phyloP scores from a whole-genome alignment of 306 rosid species.

The Gastrolobium bilobum region DNA sequence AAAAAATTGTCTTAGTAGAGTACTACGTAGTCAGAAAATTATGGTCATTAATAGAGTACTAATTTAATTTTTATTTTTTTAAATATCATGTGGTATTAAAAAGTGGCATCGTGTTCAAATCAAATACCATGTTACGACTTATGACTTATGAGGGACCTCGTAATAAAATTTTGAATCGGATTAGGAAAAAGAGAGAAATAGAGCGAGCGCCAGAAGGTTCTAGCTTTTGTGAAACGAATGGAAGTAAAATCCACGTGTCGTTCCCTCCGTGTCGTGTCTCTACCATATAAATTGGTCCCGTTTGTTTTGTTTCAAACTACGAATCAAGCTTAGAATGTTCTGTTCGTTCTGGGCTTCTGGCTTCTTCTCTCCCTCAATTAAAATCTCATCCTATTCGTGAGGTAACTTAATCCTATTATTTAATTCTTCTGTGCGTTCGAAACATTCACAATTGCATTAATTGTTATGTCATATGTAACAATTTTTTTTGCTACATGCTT shows the following conservation, averaged over 20 bases:
- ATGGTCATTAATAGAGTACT: too few relatives aligned
- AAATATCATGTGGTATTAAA: too few relatives aligned
- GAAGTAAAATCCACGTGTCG: conserved; percentile 47
- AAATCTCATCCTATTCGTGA: background rate
- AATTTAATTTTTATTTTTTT: too few relatives aligned
- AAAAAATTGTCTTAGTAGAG: too few relatives aligned
- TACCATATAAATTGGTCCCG: conserved; percentile 8
- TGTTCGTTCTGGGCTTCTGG: background rate
- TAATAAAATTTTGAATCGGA: too few relatives aligned
- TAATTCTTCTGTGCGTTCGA: background rate
- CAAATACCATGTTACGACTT: too few relatives aligned
- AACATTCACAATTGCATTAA: background rate
- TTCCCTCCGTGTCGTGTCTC: background rate
- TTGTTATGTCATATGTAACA: too few relatives aligned
- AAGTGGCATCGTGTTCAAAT: too few relatives aligned
- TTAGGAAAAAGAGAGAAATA: background rate
- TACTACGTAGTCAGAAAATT: too few relatives aligned
- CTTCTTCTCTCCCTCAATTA: conserved; percentile 1
- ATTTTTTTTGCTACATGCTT: background rate
- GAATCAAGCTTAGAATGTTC: background rate
- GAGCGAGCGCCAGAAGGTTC: conserved; percentile 46
- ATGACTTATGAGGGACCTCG: too few relatives aligned
- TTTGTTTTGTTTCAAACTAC: background rate
- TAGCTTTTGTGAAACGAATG: conserved; percentile 13
- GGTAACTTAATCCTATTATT: conserved; percentile 34